Conservation (phyloP, 2,329 filamentous ascomycete genomes). For the Pseudomassariella vexata region DNA sequence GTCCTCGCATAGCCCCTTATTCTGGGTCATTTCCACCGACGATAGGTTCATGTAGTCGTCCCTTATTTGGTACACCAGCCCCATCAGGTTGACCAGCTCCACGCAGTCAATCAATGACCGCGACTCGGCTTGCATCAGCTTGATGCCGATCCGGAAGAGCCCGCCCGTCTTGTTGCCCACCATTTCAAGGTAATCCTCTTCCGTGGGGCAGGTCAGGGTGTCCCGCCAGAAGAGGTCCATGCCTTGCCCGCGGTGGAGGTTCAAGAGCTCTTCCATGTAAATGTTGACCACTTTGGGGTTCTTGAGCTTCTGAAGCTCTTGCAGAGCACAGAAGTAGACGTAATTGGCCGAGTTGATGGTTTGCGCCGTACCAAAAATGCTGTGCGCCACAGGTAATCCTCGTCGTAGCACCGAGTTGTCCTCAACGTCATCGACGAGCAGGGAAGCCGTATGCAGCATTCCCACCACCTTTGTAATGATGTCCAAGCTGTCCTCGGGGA, state of each 20-base stretch:
- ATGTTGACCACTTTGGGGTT: constrained; percentile 64
- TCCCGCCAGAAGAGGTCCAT: constrained; percentile 92
- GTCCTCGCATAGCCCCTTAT: constrained; percentile 94
- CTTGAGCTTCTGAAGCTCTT: constrained; percentile 65
- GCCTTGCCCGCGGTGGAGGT: constrained; percentile 80
- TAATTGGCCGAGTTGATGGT: constrained; percentile 91
- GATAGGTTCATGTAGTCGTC: constrained; percentile 92
- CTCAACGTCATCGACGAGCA: constrained; percentile 84
- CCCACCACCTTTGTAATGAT: constrained; percentile 75
- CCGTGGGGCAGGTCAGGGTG: constrained; percentile 74
- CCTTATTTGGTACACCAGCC: constrained; percentile 83
- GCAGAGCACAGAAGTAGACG: constrained; percentile 75
- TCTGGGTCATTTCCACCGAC: constrained; percentile 67
- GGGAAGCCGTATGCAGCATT: constrained; percentile 80
- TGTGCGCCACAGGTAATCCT: constrained; percentile 76
- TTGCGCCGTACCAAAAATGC: constrained; percentile 78
- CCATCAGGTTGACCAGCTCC: constrained; percentile 78
- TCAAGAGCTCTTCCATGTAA: constrained; percentile 76
- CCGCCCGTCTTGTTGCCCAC: constrained; percentile 87
- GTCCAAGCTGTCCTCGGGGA: constrained; percentile 62
- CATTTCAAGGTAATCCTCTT: constrained; percentile 93
- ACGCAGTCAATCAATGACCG: constrained; percentile 59
- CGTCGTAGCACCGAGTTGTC: constrained; percentile 72
- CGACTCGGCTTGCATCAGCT: constrained; percentile 79
- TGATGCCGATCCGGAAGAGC: constrained; percentile 76